Evolutionary conservation across 2,329 filamentous ascomycete species (phyloP), one percentile per base, ranked within the genome.

Genomic region (Verticillium nubilum): DNA sequence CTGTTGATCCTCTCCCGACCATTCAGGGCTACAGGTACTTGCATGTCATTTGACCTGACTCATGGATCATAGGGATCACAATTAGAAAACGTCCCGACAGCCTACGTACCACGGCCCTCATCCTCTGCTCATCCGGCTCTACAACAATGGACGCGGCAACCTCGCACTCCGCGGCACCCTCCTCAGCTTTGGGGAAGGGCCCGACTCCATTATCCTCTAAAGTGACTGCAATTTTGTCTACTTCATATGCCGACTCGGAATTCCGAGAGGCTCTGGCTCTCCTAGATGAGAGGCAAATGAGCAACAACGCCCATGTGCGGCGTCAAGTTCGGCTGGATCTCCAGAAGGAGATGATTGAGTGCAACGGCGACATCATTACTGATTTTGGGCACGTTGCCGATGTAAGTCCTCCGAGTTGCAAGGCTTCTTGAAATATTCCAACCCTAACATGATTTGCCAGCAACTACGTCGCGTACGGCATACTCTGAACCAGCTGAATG

Each of bases 381-480:
- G 92, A 97, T 70, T 98, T 98, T 74, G 91, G 92, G 35, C 83
- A 87, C 59, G 92, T 99, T 64, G 91, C 93, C 29, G 91, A 96
- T 82, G 91, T 94, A 74, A 70, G 81, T 70, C 60, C 35, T 28
- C 58, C 23, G 17, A 33, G 10, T 13, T 12, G 23, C 19, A 23
- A 4, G 6, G 10, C 13, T 26, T 3, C 9, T 25, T 52, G 6
- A 15, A 12, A 56, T 52, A n/a, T 27, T 61, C 31, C n/a, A n/a
- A n/a, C n/a, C n/a, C n/a, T 58, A 17, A 37, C 33, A n/a, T 37
- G 50, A 37, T 25, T 23, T 10, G 12, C 47, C 68, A 96, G 88
- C 94, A 97, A 92, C 78, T 98, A 57, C 86, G 86, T 68, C 87
- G 90, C 6, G 95, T 98, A 64, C 92, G 92, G 25, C 78, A 80